Evolutionary conservation across 768 basidiomycete genomes (phyloP).

Genomic region (Hysterangium stoloniferum): DNA sequence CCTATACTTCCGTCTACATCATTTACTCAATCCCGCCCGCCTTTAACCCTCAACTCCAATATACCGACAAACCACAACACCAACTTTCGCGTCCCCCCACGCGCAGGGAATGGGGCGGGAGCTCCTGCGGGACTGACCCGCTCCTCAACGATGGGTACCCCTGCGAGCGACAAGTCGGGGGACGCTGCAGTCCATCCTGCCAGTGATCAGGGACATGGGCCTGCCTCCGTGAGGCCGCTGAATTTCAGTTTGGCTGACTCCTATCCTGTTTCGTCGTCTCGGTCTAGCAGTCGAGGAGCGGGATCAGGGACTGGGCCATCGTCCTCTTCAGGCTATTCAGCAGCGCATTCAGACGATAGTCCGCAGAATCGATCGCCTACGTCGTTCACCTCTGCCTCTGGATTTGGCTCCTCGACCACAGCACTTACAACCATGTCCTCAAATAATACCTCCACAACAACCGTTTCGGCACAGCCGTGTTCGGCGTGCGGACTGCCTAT

Average conservation of each 20-base stretch:
- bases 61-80: neutral
- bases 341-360: constrained; percentile 41
- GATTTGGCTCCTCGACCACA: no score
- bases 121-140: constrained; percentile 31
- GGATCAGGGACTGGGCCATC: constrained; percentile 45
- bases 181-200: constrained; percentile 38
- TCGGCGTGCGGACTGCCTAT: constrained; percentile 73
- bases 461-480: constrained; percentile 34
- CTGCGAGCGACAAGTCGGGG: constrained; percentile 43
- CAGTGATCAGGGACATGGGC: constrained; percentile 39
- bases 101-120: neutral
- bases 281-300: constrained; percentile 38
- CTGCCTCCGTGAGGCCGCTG: constrained; percentile 13
- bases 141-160: constrained; percentile 52
- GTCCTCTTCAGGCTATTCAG: no score
- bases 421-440: constrained; percentile 5
- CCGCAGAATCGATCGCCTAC: constrained; percentile 25
- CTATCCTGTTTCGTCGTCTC: constrained; percentile 49
- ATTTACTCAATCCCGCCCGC: no score
- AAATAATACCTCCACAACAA: constrained; percentile 9
- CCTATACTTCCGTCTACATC: no score
- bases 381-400: constrained; percentile 33
- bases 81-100: neutral
- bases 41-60: no score
- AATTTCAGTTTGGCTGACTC: constrained; percentile 36